phyloP scores from a whole-genome alignment of 495 filamentous ascomycete genomes.

The Aspergillus haitiensis region DNA sequence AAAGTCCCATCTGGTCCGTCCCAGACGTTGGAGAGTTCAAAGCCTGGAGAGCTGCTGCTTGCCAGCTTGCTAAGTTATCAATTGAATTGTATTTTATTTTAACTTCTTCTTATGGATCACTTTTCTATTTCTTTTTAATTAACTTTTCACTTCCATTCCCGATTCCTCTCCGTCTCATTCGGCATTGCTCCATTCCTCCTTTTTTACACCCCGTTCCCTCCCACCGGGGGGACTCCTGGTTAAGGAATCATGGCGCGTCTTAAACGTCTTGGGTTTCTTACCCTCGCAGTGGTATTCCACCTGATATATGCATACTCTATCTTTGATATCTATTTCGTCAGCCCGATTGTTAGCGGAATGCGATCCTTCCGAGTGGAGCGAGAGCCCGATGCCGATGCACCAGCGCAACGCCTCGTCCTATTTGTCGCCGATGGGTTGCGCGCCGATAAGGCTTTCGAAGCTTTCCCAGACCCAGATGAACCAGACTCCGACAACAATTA shows the following conservation, averaged over 20 bases:
- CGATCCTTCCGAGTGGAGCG: conserved; percentile 70
- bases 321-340: conserved; percentile 99
- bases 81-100: conserved; percentile 14
- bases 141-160: conserved; percentile 1
- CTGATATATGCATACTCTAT: conserved; percentile 94
- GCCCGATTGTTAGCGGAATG: conserved; percentile 97
- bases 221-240: conserved; percentile 10
- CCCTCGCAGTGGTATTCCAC: conserved; percentile 91
- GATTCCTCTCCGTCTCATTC: conserved; percentile 6
- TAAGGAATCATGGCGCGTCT: conserved; percentile 68
- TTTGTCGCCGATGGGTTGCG: conserved; percentile 98
- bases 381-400: conserved; percentile 60
- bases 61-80: conserved; percentile 5
- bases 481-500: conserved; percentile 49
- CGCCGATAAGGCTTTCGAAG: conserved; percentile 97
- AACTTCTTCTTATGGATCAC: conserved; percentile 12
- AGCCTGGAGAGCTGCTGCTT: conserved; percentile 21
- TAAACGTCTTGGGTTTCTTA: conserved; percentile 83
- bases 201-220: conserved; percentile 23
- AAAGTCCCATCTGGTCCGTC: conserved; percentile 15
- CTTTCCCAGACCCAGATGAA: conserved; percentile 78
- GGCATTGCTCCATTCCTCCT: background rate
- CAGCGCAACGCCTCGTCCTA: conserved; percentile 86
- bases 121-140: background rate
- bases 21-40: conserved; percentile 5